These are phyloP conservation scores for Macadamia integrifolia DNA, from an alignment of 164 flowering plant genomes.

Conservation along the genomic window DNA sequence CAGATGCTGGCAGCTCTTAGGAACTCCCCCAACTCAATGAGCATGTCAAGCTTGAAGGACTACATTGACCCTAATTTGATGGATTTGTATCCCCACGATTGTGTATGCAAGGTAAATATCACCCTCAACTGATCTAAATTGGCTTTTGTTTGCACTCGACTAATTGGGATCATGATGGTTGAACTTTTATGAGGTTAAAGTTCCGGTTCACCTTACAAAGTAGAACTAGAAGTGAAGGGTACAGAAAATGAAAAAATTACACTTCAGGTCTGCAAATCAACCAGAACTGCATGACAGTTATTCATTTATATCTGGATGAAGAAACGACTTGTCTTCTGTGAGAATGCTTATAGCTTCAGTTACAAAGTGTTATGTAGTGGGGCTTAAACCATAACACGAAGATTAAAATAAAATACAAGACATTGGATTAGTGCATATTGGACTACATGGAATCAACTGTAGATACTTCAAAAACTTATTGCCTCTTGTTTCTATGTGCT, in stretches of 20 bases:
- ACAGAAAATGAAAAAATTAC: too few species aligned
- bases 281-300: neutral
- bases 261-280: neutral
- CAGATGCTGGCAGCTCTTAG: slow-evolving; percentile 86
- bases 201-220: too few species aligned
- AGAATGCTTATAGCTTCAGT: neutral
- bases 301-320: neutral
- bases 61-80: slow-evolving; percentile 74
- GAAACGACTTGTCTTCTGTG: neutral
- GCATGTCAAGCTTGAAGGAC: slow-evolving; percentile 72
- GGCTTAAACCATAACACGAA: neutral
- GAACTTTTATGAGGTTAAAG: too few species aligned
- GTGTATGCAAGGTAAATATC: slow-evolving; percentile 71
- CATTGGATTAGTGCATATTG: too few species aligned
- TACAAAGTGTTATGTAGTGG: neutral
- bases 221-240: too few species aligned
- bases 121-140: neutral
- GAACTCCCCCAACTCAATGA: slow-evolving; percentile 63
- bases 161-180: too few species aligned
- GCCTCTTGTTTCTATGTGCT: too few species aligned
- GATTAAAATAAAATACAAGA: neutral
- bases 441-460: too few species aligned
- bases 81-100: slow-evolving; percentile 90
- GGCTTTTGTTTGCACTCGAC: too few species aligned
- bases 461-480: too few species aligned